Base-by-base conservation (phyloP, 2,329 filamentous ascomycete genomes). In the Akanthomyces dipterigenus region DNA sequence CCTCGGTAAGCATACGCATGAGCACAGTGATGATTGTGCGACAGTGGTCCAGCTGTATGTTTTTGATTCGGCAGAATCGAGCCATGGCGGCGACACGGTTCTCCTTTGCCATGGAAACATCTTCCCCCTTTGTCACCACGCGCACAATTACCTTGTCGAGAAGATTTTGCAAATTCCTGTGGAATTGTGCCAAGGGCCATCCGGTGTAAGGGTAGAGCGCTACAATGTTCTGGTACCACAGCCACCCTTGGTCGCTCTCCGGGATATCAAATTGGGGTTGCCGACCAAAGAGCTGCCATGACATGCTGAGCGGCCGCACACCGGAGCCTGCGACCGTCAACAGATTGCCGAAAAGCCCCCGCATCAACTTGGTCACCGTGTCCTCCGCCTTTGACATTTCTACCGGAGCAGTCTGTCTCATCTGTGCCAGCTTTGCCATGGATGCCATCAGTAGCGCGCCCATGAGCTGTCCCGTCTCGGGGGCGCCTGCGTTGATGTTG, bases 261-360 rank as follows among this genome's bases (percentile, higher is more conserved):
- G 65, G 65, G 43, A 65, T 49, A 26, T 65, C 62, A 40, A 60
- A 61, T 31, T 60, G 50, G 20, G 64, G 54, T 14, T 62, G 43
- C 24, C 36, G 8, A 3, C 64, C 63, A 55, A 66, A 63, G 1
- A 66, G 62, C 50, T 66, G 64, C 65, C 62, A 66, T 54, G 64
- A 61, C 62, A 66, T 64, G 54, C 65, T 66, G 50, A 64, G 53
- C 22, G 64, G 64, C 16, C 62, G 60, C 42, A 65, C 64, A 26
- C 63, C 63, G 1, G 64, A 66, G 34, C 63, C 64, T 22, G 64
- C 64, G 16, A 63, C 60, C 5, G 64, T 66, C 50, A 66, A 18
- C 18, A 66, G 40, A 48, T 66, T 66, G n/a, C 64, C 64, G 59
- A 63, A 66, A 5, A 66, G 60, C 12, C 64, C 64, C 46, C 64